These are phyloP conservation scores for Artemisia tridentata DNA, from an alignment of 129 eudicot genomes.

Conservation along the genomic window DNA sequence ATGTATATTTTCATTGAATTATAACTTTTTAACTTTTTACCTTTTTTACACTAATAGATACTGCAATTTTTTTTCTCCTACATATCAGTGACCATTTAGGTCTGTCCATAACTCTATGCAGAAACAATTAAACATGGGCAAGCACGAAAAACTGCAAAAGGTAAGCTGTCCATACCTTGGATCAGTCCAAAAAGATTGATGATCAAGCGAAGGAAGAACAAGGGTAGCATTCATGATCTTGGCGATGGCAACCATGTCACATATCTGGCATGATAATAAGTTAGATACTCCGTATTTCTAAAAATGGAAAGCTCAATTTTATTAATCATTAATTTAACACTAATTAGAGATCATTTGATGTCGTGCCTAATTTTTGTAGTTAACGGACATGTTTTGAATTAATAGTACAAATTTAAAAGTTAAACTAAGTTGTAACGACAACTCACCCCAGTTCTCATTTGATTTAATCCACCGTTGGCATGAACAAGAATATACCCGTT, in stretches of 20 bases:
- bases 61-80: background rate
- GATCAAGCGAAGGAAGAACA: constrained; percentile 97
- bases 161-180: constrained; percentile 50
- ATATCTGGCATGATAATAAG: constrained; percentile 52
- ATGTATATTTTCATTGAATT: background rate
- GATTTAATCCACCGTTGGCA: constrained; percentile 97
- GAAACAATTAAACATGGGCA: constrained; percentile 4
- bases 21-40: background rate
- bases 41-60: constrained; percentile 3
- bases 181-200: constrained; percentile 92
- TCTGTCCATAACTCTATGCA: background rate
- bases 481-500: constrained; percentile 85
- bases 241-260: constrained; percentile 95
- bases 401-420: background rate
- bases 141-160: background rate
- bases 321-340: background rate
- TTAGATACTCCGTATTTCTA: background rate
- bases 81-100: background rate
- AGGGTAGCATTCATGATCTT: constrained; percentile 91
- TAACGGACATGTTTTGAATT: background rate
- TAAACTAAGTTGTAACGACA: background rate
- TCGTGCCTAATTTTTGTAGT: background rate
- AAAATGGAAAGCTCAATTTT: background rate
- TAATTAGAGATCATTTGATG: background rate
- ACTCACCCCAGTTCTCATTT: constrained; percentile 97